phyloP scores from a whole-genome alignment of 2,329 filamentous ascomycete genomes.

The Pseudopithomyces chartarum region DNA sequence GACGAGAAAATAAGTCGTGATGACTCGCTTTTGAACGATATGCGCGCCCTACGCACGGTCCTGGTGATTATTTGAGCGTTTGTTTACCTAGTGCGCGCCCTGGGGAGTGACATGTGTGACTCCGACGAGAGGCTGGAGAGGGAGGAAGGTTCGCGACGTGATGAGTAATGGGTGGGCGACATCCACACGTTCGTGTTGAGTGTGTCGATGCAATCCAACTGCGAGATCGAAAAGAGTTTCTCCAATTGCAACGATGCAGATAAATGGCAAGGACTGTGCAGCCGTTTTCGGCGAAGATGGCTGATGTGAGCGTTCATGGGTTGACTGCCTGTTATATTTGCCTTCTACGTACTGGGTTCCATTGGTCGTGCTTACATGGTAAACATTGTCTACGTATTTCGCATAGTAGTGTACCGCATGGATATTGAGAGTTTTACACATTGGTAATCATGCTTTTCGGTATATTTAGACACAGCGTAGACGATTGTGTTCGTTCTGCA shows the following conservation, averaged over 20 bases:
- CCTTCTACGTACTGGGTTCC: too few relatives aligned
- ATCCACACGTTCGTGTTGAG: background rate
- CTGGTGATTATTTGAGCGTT: background rate
- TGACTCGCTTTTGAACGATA: background rate
- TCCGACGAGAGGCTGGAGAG: background rate
- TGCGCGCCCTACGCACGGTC: slow-evolving; percentile 15
- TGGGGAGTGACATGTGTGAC: slow-evolving; percentile 5
- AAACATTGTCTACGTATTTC: too few relatives aligned
- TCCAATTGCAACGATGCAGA: too few relatives aligned
- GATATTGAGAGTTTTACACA: too few relatives aligned
- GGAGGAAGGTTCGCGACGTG: background rate
- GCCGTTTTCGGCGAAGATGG: background rate
- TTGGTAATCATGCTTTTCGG: too few relatives aligned
- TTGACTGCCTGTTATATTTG: too few relatives aligned
- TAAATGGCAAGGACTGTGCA: background rate
- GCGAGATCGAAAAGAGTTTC: too few relatives aligned
- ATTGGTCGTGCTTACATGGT: too few relatives aligned
- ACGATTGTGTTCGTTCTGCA: too few relatives aligned
- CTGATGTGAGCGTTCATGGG: background rate
- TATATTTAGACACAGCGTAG: too few relatives aligned
- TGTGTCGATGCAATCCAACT: background rate
- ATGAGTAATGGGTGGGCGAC: background rate
- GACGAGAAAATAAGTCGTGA: background rate
- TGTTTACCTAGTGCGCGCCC: slow-evolving; percentile 13
- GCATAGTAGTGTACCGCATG: too few relatives aligned